Conservation (phyloP, 139 green algal genomes). For the Chlamydomonas sp. region DNA sequence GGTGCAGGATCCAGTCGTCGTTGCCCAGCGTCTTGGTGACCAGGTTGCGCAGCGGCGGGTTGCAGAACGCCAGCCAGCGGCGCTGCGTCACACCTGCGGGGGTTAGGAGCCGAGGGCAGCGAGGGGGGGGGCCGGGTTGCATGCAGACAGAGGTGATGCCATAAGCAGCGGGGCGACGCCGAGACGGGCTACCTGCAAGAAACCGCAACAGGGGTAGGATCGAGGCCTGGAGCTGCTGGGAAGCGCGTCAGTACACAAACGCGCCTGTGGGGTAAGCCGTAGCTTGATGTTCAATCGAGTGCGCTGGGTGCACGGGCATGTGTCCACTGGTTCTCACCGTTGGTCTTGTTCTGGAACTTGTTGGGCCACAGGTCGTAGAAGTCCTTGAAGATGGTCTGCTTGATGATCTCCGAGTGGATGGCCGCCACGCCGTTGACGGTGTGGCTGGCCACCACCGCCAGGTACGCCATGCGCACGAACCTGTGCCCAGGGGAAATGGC, state of each 20-base stretch:
- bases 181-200: too few relatives aligned
- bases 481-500: slow-evolving; percentile 18
- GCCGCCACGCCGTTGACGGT: slow-evolving; percentile 96
- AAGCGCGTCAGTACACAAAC: too few relatives aligned
- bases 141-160: not conserved
- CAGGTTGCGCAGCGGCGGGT: slow-evolving; percentile 87
- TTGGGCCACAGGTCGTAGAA: slow-evolving; percentile 85
- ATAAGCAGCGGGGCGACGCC: not conserved
- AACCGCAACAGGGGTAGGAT: too few relatives aligned
- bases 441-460: slow-evolving; percentile 89
- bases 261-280: not conserved
- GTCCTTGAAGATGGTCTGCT: slow-evolving; percentile 80
- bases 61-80: slow-evolving; percentile 98
- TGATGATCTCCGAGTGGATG: slow-evolving; percentile 97
- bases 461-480: slow-evolving; percentile 96
- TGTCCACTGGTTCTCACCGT: slow-evolving; percentile 66
- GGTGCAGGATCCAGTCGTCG: slow-evolving; percentile 93
- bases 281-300: not conserved
- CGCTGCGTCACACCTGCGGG: slow-evolving; percentile 79
- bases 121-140: too few relatives aligned
- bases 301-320: not conserved
- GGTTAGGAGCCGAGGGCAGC: not conserved
- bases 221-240: too few relatives aligned
- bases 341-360: slow-evolving; percentile 99
- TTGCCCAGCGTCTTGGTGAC: slow-evolving; percentile 89